Percentiles rank a stretch among this genome's conserved stretches.
phyloP scores from a whole-genome alignment of 148 eudicot genomes.

The Rhododendron vialii region DNA sequence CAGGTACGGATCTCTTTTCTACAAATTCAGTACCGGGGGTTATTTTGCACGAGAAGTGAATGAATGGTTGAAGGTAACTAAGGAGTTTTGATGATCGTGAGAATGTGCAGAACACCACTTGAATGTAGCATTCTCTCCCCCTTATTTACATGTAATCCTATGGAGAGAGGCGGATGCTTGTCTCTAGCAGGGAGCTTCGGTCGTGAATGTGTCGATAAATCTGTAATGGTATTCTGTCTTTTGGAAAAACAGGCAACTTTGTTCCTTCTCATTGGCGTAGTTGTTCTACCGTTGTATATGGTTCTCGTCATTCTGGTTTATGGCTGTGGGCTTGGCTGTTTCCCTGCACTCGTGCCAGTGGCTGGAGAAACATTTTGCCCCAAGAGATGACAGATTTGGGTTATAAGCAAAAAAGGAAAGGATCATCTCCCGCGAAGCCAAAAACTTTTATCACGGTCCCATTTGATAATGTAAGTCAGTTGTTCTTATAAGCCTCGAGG shows the following conservation, averaged over 20 bases:
- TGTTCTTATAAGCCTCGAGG: not conserved
- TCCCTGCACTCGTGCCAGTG: not conserved
- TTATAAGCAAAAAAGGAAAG: not conserved
- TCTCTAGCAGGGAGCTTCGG: not conserved
- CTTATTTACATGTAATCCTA: not conserved
- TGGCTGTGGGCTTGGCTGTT: not conserved
- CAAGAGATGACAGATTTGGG: not conserved
- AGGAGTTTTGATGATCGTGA: not conserved
- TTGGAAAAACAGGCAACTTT: not conserved
- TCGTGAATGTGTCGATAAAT: not conserved
- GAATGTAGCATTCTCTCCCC: not conserved
- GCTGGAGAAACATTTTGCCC: not conserved
- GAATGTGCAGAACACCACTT: not conserved
- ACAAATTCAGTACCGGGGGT: constrained; percentile 1
- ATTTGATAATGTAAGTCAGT: not conserved
- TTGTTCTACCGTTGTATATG: not conserved
- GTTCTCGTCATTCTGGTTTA: not conserved
- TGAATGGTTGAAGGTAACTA: not conserved
- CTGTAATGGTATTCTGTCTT: not conserved
- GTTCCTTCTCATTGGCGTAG: not conserved
- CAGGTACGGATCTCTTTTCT: constrained; percentile 1
- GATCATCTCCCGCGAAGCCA: not conserved
- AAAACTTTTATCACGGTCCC: not conserved
- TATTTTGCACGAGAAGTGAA: constrained; percentile 9
- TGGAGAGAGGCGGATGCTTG: not conserved